phyloP scores from a whole-genome alignment of 2,329 filamentous ascomycete genomes.

The Diaporthe sp. region DNA sequence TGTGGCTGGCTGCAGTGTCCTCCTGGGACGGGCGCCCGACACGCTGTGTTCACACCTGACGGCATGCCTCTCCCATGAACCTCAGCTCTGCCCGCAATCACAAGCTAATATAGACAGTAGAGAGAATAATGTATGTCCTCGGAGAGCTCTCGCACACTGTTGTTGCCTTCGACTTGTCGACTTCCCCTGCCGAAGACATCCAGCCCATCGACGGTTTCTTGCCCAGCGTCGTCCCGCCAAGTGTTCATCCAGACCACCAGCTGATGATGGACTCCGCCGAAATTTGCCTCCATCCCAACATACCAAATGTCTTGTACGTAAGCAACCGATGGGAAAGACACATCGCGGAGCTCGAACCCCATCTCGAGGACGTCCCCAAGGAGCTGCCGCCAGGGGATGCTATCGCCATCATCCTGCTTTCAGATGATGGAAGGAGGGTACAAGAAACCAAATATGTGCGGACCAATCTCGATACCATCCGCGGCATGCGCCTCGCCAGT shows the following conservation, averaged over 20 bases:
- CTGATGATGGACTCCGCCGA: slow-evolving; percentile 22
- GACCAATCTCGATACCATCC: slow-evolving; percentile 1
- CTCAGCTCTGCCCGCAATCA: rapidly evolving
- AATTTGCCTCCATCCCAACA: slow-evolving; percentile 2
- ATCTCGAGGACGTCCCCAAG: background rate
- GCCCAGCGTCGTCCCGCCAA: background rate
- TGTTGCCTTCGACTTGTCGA: slow-evolving; percentile 1
- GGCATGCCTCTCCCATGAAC: background rate
- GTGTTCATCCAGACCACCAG: background rate
- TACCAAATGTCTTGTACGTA: background rate
- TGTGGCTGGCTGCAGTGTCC: slow-evolving; percentile 19
- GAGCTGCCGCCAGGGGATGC: slow-evolving; percentile 9
- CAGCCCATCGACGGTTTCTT: background rate
- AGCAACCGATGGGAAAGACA: slow-evolving; percentile 20
- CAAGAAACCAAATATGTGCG: background rate
- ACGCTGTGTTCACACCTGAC: slow-evolving; percentile 3
- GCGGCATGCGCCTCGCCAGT: background rate
- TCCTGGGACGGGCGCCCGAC: background rate
- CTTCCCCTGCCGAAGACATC: background rate
- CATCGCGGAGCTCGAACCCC: background rate
- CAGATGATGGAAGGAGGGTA: background rate
- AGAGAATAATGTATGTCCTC: background rate
- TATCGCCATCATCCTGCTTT: slow-evolving; percentile 7
- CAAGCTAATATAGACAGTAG: background rate
- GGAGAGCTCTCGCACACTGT: slow-evolving; percentile 1